Conservation (phyloP, 805 yeast genomes). For the Alloascoidea hylecoeti region DNA sequence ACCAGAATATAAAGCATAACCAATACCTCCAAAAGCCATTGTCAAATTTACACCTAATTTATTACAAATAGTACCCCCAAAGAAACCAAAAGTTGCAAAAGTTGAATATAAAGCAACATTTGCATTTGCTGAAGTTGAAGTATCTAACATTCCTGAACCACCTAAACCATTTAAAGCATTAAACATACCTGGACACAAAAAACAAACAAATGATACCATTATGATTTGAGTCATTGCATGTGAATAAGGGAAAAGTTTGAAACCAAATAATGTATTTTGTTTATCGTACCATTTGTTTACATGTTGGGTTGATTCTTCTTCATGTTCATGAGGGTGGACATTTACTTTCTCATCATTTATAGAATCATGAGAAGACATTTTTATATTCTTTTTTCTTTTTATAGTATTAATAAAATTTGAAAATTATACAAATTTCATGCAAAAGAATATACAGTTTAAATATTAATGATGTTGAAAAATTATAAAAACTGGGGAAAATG, state of each 20-base stretch:
- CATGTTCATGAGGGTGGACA: no score
- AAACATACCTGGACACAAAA: conserved; percentile 37
- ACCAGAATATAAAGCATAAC: conserved; percentile 30
- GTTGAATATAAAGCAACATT: conserved; percentile 37
- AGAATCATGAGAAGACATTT: no score
- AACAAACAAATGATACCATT: conserved; percentile 29
- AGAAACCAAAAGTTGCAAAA: conserved; percentile 42
- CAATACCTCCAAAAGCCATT: conserved; percentile 28
- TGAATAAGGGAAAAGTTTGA: conserved; percentile 22
- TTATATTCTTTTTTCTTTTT: no score
- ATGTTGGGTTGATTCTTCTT: no score
- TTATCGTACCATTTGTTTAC: no score
- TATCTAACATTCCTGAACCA: conserved; percentile 24
- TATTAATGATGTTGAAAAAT: no score
- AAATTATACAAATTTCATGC: no score
- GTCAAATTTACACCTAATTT: conserved; percentile 23
- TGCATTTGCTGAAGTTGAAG: conserved; percentile 27
- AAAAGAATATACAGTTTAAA: no score
- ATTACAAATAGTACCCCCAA: conserved; percentile 30
- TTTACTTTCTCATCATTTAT: no score
- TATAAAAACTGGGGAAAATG: no score
- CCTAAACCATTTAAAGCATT: conserved; percentile 37
- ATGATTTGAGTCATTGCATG: conserved; percentile 26
- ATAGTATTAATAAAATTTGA: no score
- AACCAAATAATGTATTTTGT: no score